These are phyloP conservation scores for Chrysanthemum seticuspe DNA, from an alignment of 129 eudicot genomes.

Conservation along the genomic window DNA sequence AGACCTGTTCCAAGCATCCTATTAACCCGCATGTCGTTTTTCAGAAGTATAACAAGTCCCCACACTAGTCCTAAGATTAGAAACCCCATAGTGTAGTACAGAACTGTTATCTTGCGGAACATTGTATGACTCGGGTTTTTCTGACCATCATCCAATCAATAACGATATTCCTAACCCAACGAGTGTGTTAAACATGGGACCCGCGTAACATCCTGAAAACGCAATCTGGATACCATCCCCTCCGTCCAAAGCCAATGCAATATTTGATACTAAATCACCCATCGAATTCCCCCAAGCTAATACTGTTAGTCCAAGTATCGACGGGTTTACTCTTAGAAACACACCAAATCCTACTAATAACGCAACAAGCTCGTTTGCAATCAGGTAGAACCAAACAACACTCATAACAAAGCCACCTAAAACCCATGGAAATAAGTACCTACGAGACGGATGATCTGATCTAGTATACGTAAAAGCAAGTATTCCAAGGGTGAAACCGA, in stretches of 20 bases:
- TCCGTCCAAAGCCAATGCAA: slow-evolving; percentile 81
- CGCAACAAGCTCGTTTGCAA: too few relatives aligned
- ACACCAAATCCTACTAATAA: slow-evolving; percentile 68
- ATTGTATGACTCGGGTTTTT: slow-evolving; percentile 42
- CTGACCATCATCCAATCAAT: slow-evolving; percentile 78
- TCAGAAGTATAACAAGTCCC: slow-evolving; percentile 65
- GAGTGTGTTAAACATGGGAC: slow-evolving; percentile 45
- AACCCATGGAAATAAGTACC: too few relatives aligned
- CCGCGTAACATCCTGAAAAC: slow-evolving; percentile 88
- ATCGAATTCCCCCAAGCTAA: slow-evolving; percentile 37
- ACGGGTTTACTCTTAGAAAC: slow-evolving; percentile 66
- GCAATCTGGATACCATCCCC: slow-evolving; percentile 98
- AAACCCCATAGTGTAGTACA: slow-evolving; percentile 76
- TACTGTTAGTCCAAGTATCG: slow-evolving; percentile 85
- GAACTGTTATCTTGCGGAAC: slow-evolving; percentile 71
- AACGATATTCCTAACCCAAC: slow-evolving; percentile 25
- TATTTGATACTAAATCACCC: slow-evolving; percentile 87
- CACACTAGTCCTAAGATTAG: slow-evolving; percentile 60
- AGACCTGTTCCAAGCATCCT: slow-evolving; percentile 82
- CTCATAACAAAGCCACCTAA: too few relatives aligned
- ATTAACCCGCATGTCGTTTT: slow-evolving; percentile 68
- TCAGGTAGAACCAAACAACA: too few relatives aligned
- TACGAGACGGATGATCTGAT: neutral
- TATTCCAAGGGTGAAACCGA: slow-evolving; percentile 52
- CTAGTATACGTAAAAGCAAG: slow-evolving; percentile 60